phyloP scores from a whole-genome alignment of 768 basidiomycete species.

The Chalciporus piperatus region DNA sequence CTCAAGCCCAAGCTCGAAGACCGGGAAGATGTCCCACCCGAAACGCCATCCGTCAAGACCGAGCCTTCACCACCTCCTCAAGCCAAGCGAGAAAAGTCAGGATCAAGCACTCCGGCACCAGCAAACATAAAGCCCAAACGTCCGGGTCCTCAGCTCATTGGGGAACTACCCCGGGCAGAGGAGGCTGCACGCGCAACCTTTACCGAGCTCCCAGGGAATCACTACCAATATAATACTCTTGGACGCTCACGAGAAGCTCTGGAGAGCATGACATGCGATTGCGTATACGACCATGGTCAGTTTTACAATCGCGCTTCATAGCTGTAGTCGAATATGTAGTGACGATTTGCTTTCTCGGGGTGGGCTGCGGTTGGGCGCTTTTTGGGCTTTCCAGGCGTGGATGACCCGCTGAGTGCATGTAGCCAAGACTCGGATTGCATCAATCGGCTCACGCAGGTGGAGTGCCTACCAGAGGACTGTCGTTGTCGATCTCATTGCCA shows the following conservation, averaged over 20 bases:
- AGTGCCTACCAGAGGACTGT: slow-evolving; percentile 91
- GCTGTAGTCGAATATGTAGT: slow-evolving; percentile 31
- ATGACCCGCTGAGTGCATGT: slow-evolving; percentile 68
- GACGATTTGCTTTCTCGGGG: slow-evolving; percentile 16
- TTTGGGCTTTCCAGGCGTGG: slow-evolving; percentile 45
- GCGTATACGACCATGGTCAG: slow-evolving; percentile 79
- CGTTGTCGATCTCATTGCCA: slow-evolving; percentile 77
- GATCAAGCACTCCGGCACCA: slow-evolving; percentile 35
- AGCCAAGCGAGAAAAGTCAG: slow-evolving; percentile 33
- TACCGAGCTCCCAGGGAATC: slow-evolving; percentile 68
- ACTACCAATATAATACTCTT: slow-evolving; percentile 83
- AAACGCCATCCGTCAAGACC: slow-evolving; percentile 27
- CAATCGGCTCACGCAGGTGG: slow-evolving; percentile 95
- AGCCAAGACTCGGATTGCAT: slow-evolving; percentile 91
- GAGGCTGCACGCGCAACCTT: slow-evolving; percentile 71
- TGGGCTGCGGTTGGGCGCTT: slow-evolving; percentile 17
- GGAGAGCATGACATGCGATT: slow-evolving; percentile 97
- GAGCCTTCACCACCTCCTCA: slow-evolving; percentile 30
- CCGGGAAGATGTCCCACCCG: slow-evolving; percentile 24
- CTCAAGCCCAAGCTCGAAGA: slow-evolving; percentile 17
- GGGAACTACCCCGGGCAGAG: slow-evolving; percentile 75
- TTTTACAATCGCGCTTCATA: slow-evolving; percentile 25
- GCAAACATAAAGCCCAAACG: slow-evolving; percentile 36
- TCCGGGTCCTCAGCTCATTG: slow-evolving; percentile 65
- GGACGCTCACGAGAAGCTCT: slow-evolving; percentile 86